A percentile compares a stretch with the other conserved stretches of the same genome.
phyloP scores from a whole-genome alignment of 768 basidiomycete genomes.

The Kwoniella botswanensis region DNA sequence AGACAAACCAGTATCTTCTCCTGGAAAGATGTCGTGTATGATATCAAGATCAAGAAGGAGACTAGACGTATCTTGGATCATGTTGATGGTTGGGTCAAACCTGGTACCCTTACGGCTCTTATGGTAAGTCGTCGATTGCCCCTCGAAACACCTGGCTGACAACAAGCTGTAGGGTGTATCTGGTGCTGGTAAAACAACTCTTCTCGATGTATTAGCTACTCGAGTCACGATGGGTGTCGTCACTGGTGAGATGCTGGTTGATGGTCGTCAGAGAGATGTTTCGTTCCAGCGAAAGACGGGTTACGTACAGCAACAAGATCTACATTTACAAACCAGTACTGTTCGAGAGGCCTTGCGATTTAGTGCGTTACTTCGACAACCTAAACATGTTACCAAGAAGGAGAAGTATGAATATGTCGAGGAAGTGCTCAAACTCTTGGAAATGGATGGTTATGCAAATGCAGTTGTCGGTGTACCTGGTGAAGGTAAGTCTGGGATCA shows the following conservation, averaged over 20 bases:
- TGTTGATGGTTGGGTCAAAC: constrained; percentile 55
- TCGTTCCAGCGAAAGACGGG: constrained; percentile 62
- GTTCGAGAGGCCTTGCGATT: constrained; percentile 61
- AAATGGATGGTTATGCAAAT: constrained; percentile 57
- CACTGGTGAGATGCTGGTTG: constrained; percentile 61
- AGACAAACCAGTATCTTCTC: constrained; percentile 57
- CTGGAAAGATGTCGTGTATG: constrained; percentile 58
- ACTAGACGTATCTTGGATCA: constrained; percentile 61
- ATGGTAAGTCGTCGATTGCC: constrained; percentile 63
- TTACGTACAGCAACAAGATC: constrained; percentile 60
- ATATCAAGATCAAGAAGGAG: constrained; percentile 58
- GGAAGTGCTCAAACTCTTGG: constrained; percentile 60
- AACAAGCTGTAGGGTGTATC: constrained; percentile 61
- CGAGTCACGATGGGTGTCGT: constrained; percentile 61
- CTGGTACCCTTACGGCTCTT: constrained; percentile 53
- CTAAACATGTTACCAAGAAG: constrained; percentile 50
- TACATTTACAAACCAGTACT: constrained; percentile 58
- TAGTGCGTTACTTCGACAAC: constrained; percentile 60
- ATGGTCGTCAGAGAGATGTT: constrained; percentile 58
- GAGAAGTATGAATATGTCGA: constrained; percentile 61
- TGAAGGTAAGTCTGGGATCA: constrained; percentile 40
- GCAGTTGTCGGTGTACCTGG: constrained; percentile 58
- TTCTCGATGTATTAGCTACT: constrained; percentile 56
- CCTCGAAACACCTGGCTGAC: constrained; percentile 62
- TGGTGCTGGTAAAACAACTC: constrained; percentile 60